Percentiles rank a stretch among this genome's conserved stretches.
These are phyloP conservation scores for Nicotiana attenuata DNA, from an alignment of 257 asterid species.

Conservation along the genomic window DNA sequence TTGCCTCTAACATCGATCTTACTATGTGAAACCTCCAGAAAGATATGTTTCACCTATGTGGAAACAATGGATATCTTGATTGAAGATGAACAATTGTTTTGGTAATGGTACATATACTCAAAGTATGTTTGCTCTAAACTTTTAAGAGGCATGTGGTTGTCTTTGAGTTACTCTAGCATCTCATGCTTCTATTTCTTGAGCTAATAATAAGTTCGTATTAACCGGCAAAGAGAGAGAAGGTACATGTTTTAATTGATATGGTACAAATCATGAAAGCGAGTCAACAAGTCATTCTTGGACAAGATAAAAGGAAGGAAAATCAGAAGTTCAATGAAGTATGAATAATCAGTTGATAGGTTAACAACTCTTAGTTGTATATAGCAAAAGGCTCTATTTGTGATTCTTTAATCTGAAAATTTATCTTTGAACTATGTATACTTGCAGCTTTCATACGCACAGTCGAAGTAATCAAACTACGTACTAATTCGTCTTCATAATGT, in stretches of 20 bases:
- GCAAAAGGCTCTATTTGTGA: neutral
- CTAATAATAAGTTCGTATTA: no score
- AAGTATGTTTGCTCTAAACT: neutral
- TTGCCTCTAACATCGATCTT: neutral
- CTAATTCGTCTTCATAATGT: neutral
- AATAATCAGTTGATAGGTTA: neutral
- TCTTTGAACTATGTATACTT: neutral
- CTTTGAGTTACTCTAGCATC: neutral
- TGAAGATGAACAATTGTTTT: neutral
- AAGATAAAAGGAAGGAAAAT: neutral
- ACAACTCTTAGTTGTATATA: neutral
- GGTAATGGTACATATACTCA: neutral
- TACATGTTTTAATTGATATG: no score
- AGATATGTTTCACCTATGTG: neutral
- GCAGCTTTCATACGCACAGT: neutral
- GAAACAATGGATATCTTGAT: neutral
- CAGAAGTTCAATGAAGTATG: neutral
- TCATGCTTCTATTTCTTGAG: neutral
- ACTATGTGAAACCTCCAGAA: neutral
- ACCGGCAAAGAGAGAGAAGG: no score
- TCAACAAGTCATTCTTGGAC: no score
- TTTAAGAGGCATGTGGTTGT: neutral
- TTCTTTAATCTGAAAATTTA: neutral
- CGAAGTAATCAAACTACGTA: neutral
- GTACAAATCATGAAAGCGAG: no score